Conservation (phyloP, 202 grass and related monocot genomes). For the Brachypodium distachyon region DNA sequence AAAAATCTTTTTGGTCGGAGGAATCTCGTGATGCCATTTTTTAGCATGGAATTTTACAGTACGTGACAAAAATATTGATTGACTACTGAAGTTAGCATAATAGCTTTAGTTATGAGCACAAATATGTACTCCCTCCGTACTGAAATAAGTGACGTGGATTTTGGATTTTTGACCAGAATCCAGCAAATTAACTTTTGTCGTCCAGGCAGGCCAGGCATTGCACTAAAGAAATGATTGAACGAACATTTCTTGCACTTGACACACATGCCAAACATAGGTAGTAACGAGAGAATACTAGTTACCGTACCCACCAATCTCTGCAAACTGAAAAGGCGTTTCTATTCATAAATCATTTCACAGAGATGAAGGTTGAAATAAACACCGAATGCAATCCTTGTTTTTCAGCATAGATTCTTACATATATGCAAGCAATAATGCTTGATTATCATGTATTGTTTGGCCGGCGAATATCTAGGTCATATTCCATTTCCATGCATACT, state of each 20-base stretch:
- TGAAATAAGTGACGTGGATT: no score
- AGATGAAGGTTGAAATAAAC: not conserved
- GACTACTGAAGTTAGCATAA: not conserved
- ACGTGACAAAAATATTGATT: not conserved
- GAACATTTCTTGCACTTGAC: not conserved
- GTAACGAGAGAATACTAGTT: no score
- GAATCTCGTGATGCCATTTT: not conserved
- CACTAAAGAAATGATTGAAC: slow-evolving; percentile 20
- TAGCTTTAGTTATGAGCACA: not conserved
- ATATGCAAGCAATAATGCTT: slow-evolving; percentile 5
- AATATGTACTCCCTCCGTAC: no score
- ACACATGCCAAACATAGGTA: no score
- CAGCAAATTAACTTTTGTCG: no score
- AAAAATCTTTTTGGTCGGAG: slow-evolving; percentile 3
- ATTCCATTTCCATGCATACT: no score
- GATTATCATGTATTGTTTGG: not conserved
- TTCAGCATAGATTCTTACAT: slow-evolving; percentile 12
- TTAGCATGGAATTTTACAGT: slow-evolving; percentile 1
- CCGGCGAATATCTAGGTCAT: slow-evolving; percentile 7
- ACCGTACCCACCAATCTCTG: no score
- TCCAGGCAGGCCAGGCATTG: no score
- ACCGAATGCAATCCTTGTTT: not conserved
- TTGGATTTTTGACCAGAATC: no score
- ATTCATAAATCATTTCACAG: not conserved
- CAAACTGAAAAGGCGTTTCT: not conserved